Base-by-base conservation (phyloP, 1,284 basidiomycete genomes). In the Apiotrichum laibachii region DNA sequence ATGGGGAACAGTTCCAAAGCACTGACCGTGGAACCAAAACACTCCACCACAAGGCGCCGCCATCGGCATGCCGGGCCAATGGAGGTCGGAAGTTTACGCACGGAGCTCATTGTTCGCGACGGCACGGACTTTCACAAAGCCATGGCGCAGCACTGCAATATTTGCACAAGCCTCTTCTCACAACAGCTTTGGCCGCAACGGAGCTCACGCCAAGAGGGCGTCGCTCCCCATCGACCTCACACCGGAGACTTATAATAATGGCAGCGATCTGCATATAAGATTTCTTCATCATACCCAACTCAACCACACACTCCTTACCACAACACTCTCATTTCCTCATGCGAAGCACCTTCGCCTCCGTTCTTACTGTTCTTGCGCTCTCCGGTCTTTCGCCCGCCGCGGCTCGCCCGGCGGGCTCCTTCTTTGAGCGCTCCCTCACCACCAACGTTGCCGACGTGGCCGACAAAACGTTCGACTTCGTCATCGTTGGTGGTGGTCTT, bases 401-500 rank as follows among this genome's bases (percentile, higher is more conserved):
- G 12, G 49, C 49, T n/a, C 5, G 16, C 35, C 49, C 49, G 35
- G 35, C 49, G 35, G 34, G 13, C 10, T 22, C 35, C 49, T 39
- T 50, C 37, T 22, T 39, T 13, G 34, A 53, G 46, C 60, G 60
- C 16, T 21, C 56, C 16, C 34, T 77, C 49, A 74, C 74, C 9
- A 57, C 61, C 47, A 64, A 74, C 40, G 62, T 67, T 11, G 50
- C 67, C n/a, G 55, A 55, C 43, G 67, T 76, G 31, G 52, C 62
- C 44, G 72, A 70, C 22, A 57, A 65, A 37, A 61, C 60, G 8
- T 79, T 75, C 53, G 77, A 79, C 57, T 79, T 77, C 56, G 66
- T 79, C 47, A 73, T 79, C 59, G 75, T 73, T 11, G 77, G 77
- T 43, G 88, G 88, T 40, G 88, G 88, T 49, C 82, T 86, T 6